Base-by-base conservation (phyloP, 2,329 filamentous ascomycete species). In the Thermothelomyces thermophilus region DNA sequence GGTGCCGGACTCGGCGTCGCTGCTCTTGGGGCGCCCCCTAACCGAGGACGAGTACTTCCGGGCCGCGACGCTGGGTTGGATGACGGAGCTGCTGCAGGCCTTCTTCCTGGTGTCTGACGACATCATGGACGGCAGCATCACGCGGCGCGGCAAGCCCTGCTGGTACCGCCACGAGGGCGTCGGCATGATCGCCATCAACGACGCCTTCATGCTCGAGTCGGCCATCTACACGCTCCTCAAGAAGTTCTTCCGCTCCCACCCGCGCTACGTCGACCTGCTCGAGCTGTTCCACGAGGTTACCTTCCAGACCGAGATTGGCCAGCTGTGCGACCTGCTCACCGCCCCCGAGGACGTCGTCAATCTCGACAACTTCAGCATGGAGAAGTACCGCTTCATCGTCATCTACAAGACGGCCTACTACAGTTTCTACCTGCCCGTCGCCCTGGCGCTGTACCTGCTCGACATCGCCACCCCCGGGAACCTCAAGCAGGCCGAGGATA, bases 351-450 rank as follows among this genome's bases (percentile, higher is more conserved):
- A 96, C 68, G 76, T 84, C 55, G 87, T 97, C 64, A 83, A 97
- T 72, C 83, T 98, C 57, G 77, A 87, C 77, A 95, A 95, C 76
- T 98, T 98, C 78, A 90, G 83, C 69, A 77, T 96, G 70, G 80
- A 90, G 55, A 98, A 95, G 78, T 95, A 95, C 77, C 83, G 77
- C 63, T 98, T 97, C 78, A 98, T 98, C 65, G 93, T 98, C 73
- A 87, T 95, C 72, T 97, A 95, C 83, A 98, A 98, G 83, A 98
- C 93, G 20, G 90, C 93, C 45, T 98, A 94, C 77, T 98, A 98
- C 78, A 94, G 87, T 65, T 98, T 98, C 79, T 97, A 97, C 74
- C 85, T 98, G 13, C 93, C 93, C 52, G 90, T 98, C 49, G 91
- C 90, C 9, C 80, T 98, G 39, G 88, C 93, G 5, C 77, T 98